A percentile compares a stretch with the other conserved stretches of the same genome.
These are phyloP conservation scores for Plasmodium fragile DNA, from an alignment of 169 alveolate species.

Conservation along the genomic window DNA sequence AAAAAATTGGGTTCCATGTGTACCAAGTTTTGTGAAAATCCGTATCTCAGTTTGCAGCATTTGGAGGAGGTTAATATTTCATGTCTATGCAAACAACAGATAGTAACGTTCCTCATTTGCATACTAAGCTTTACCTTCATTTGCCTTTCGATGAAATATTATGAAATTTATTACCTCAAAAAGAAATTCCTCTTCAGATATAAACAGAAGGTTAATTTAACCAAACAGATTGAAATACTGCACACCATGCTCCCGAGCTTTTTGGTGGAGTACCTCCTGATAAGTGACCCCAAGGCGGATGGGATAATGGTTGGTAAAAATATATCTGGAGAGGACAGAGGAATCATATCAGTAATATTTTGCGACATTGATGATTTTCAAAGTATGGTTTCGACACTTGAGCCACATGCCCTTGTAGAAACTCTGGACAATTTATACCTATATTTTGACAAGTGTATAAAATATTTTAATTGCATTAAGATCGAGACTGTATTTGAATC, in stretches of 20 bases:
- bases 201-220: slow-evolving; percentile 83
- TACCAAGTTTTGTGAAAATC: slow-evolving; percentile 71
- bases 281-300: slow-evolving; percentile 80
- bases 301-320: slow-evolving; percentile 80
- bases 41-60: slow-evolving; percentile 30
- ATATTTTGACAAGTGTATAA: slow-evolving; percentile 95
- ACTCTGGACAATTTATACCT: slow-evolving; percentile 94
- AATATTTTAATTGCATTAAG: slow-evolving; percentile 91
- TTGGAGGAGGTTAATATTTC: slow-evolving; percentile 33
- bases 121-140: slow-evolving; percentile 82
- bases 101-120: slow-evolving; percentile 80
- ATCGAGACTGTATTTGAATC: slow-evolving; percentile 94
- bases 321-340: slow-evolving; percentile 91
- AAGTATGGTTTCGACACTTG: slow-evolving; percentile 92
- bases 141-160: slow-evolving; percentile 89
- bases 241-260: slow-evolving; percentile 93
- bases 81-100: slow-evolving; percentile 47
- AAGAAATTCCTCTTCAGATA: slow-evolving; percentile 86
- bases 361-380: slow-evolving; percentile 98
- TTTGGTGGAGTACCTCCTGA: slow-evolving; percentile 88
- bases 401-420: slow-evolving; percentile 94
- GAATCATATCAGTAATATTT: slow-evolving; percentile 95
- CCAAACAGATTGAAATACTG: slow-evolving; percentile 90
- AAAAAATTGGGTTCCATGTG: slow-evolving; percentile 34
- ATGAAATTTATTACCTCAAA: slow-evolving; percentile 86